Conservation (phyloP, 2,329 filamentous ascomycete genomes). For the Zalaria sp. region DNA sequence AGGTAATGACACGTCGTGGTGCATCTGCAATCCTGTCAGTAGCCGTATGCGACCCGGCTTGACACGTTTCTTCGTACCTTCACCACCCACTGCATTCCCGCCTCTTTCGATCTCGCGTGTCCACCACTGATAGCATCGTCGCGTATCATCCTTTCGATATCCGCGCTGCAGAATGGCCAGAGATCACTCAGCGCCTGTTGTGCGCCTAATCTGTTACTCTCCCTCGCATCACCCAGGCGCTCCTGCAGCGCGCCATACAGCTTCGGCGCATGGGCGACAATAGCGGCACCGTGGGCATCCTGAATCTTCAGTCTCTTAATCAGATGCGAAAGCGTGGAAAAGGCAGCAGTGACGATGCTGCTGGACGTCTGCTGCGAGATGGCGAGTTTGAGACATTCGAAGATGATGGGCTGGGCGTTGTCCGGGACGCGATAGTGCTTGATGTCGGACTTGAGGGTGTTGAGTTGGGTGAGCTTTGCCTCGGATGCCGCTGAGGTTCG, state of each 20-base stretch:
- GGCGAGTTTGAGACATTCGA: slow-evolving; percentile 67
- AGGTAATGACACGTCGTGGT: slow-evolving; percentile 61
- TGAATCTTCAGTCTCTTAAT: slow-evolving; percentile 76
- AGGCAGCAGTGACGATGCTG: slow-evolving; percentile 62
- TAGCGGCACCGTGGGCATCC: slow-evolving; percentile 58
- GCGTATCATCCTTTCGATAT: slow-evolving; percentile 69
- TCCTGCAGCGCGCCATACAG: slow-evolving; percentile 68
- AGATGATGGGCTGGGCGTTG: slow-evolving; percentile 53
- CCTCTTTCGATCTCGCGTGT: slow-evolving; percentile 73
- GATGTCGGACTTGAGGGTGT: slow-evolving; percentile 65
- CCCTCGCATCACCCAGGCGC: slow-evolving; percentile 75
- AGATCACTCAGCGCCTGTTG: slow-evolving; percentile 64
- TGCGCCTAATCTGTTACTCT: slow-evolving; percentile 65
- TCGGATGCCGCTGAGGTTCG: slow-evolving; percentile 55
- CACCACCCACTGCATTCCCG: slow-evolving; percentile 71
- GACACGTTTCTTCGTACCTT: slow-evolving; percentile 37
- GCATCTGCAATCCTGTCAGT: slow-evolving; percentile 45
- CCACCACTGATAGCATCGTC: slow-evolving; percentile 66
- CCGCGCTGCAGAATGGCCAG: slow-evolving; percentile 52
- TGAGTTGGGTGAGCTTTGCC: slow-evolving; percentile 54
- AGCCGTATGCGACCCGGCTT: slow-evolving; percentile 2
- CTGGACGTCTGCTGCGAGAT: slow-evolving; percentile 63
- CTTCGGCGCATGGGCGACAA: slow-evolving; percentile 49
- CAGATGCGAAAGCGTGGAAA: slow-evolving; percentile 77
- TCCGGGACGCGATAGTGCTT: slow-evolving; percentile 88